Evolutionary conservation across 2,329 filamentous ascomycete genomes (phyloP).

Genomic region (Teratosphaeria gauchensis): DNA sequence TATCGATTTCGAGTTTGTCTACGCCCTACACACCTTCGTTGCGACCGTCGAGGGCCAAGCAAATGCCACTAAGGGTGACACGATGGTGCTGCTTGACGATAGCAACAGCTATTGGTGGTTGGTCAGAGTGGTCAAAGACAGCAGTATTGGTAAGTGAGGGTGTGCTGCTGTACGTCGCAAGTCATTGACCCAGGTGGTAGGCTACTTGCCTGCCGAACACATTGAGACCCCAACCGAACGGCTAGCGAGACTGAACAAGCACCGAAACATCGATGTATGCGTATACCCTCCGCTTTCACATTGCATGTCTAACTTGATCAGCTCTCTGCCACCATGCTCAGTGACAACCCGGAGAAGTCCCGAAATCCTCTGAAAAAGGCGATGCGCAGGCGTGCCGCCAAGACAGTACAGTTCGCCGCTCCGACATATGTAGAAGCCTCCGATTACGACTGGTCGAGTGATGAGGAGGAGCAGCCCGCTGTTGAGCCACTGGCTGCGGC

Average conservation of each 20-base stretch:
- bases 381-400: conserved; percentile 70
- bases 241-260: conserved; percentile 88
- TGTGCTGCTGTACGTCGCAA: not conserved
- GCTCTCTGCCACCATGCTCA: conserved; percentile 62
- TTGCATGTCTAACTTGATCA: conserved; percentile 27
- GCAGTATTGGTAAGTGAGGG: conserved; percentile 62
- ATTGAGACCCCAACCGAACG: conserved; percentile 97
- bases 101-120: conserved; percentile 99
- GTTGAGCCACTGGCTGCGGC: conserved; percentile 17
- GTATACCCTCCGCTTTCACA: conserved; percentile 1
- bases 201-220: conserved; percentile 92
- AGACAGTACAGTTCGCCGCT: conserved; percentile 75
- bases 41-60: conserved; percentile 97
- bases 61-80: conserved; percentile 96
- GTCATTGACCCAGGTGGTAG: conserved; percentile 37
- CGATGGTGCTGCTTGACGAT: conserved; percentile 95
- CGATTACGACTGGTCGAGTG: conserved; percentile 74
- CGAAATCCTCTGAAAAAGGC: conserved; percentile 76
- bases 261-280: conserved; percentile 91
- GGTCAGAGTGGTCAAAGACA: conserved; percentile 92
- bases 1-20: conserved; percentile 99
- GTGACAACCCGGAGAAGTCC: conserved; percentile 65
- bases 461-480: conserved; percentile 43
- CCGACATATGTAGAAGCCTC: conserved; percentile 84
- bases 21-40: conserved; percentile 93